Evolutionary conservation across 1,139 yeast genomes (phyloP).

Genomic region (Candida smagusa): DNA sequence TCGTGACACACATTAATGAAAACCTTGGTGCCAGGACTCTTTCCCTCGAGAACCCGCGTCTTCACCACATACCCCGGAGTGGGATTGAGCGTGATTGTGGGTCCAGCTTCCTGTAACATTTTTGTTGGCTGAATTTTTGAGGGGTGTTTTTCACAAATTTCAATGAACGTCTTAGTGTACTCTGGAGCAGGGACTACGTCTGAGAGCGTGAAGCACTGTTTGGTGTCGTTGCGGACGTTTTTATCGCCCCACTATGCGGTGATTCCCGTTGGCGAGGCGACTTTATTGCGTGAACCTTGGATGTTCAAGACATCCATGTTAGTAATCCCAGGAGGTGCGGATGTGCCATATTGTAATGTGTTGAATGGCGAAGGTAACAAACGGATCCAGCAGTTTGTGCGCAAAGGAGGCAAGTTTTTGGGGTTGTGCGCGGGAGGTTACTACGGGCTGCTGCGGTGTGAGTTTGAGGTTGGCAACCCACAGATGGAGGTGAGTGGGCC

Average conservation of each 20-base stretch:
- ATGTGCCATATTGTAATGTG: constrained; percentile 72
- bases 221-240: constrained; percentile 68
- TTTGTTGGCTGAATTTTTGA: not conserved
- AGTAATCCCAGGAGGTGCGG: constrained; percentile 97
- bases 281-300: constrained; percentile 86
- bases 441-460: constrained; percentile 71
- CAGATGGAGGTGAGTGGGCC: constrained; percentile 78
- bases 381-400: constrained; percentile 60
- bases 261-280: constrained; percentile 59
- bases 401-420: constrained; percentile 73
- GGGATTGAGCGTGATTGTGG: constrained; percentile 30
- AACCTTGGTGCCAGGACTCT: constrained; percentile 48
- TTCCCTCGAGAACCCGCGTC: constrained; percentile 43
- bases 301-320: constrained; percentile 68
- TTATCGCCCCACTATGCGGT: constrained; percentile 92
- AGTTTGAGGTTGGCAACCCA: constrained; percentile 75
- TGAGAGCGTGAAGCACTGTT: constrained; percentile 80
- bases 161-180: constrained; percentile 79
- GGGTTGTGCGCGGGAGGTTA: constrained; percentile 99
- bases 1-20: constrained; percentile 77
- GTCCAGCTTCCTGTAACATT: constrained; percentile 7
- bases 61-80: constrained; percentile 65
- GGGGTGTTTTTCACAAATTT: not conserved
- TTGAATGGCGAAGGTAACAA: constrained; percentile 69
- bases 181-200: constrained; percentile 86